phyloP scores from a whole-genome alignment of 257 asterid species.

The Ballota nigra region DNA sequence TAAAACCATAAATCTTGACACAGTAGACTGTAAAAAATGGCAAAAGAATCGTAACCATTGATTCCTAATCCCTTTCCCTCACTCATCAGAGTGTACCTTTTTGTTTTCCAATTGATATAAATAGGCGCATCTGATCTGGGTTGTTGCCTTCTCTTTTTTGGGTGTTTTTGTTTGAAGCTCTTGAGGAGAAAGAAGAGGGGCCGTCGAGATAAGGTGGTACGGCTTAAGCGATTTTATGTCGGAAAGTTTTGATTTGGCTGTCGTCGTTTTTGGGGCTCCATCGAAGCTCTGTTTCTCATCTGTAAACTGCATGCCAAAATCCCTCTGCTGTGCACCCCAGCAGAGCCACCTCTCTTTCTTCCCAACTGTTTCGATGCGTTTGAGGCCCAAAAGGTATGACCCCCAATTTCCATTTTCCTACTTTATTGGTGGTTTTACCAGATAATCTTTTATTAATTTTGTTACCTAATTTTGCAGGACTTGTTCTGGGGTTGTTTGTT shows the following conservation, averaged over 20 bases:
- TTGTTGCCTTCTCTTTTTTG: slow-evolving; percentile 10
- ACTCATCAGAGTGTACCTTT: neutral
- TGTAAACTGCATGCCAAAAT: slow-evolving; percentile 42
- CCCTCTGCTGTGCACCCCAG: slow-evolving; percentile 59
- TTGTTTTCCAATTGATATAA: slow-evolving; percentile 12
- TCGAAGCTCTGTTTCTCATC: slow-evolving; percentile 47
- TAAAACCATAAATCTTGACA: neutral
- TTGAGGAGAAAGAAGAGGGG: slow-evolving; percentile 22
- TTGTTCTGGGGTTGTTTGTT: slow-evolving; percentile 85
- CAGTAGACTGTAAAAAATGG: slow-evolving; percentile 1
- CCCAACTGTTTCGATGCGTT: slow-evolving; percentile 91
- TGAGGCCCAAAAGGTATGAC: slow-evolving; percentile 87
- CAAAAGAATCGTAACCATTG: slow-evolving; percentile 52
- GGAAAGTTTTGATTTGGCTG: slow-evolving; percentile 68
- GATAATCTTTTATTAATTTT: slow-evolving; percentile 37
- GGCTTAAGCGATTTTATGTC: slow-evolving; percentile 80
- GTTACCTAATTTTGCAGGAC: slow-evolving; percentile 55
- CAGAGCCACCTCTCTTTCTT: slow-evolving; percentile 42
- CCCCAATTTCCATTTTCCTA: neutral
- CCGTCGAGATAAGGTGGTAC: slow-evolving; percentile 21
- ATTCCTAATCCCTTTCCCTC: slow-evolving; percentile 46
- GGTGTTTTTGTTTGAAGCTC: slow-evolving; percentile 13
- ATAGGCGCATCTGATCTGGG: slow-evolving; percentile 31
- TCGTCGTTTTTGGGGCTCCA: slow-evolving; percentile 52
- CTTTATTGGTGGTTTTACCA: slow-evolving; percentile 6